Evolutionary conservation across 495 filamentous ascomycete species (phyloP).

Genomic region (Penicillium canescens): DNA sequence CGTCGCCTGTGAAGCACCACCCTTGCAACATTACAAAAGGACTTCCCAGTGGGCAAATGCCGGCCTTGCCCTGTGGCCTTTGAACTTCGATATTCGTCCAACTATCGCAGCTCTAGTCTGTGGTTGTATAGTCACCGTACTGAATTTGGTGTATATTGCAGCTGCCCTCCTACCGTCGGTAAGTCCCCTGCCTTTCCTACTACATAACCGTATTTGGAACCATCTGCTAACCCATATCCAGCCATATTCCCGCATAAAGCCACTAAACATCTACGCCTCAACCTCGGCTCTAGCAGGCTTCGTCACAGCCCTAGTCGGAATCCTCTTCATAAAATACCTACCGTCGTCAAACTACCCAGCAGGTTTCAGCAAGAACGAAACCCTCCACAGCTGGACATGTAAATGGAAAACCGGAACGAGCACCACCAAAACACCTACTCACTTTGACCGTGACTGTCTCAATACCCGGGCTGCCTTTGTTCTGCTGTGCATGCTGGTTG

Average conservation of each 20-base stretch:
- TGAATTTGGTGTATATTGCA: constrained; percentile 43
- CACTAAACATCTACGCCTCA: constrained; percentile 41
- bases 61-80: constrained; percentile 50
- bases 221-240: constrained; percentile 11
- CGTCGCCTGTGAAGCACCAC: constrained; percentile 42
- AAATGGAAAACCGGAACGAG: constrained; percentile 38
- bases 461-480: constrained; percentile 40
- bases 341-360: constrained; percentile 38
- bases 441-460: constrained; percentile 47
- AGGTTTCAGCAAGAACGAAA: constrained; percentile 42
- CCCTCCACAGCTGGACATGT: constrained; percentile 54
- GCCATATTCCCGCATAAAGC: constrained; percentile 38
- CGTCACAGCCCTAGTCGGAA: constrained; percentile 38
- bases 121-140: constrained; percentile 40
- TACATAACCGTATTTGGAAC: not conserved
- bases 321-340: constrained; percentile 45
- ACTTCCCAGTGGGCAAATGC: constrained; percentile 36
- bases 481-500: constrained; percentile 41
- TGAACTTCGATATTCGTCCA: constrained; percentile 49
- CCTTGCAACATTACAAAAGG: constrained; percentile 39
- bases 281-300: constrained; percentile 36
- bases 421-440: constrained; percentile 22
- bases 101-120: constrained; percentile 45
- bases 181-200: constrained; percentile 11
- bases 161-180: constrained; percentile 47